Percentiles rank a stretch among this genome's conserved stretches.
These are phyloP conservation scores for Fusarium transvaalense DNA, from an alignment of 2,329 filamentous ascomycete genomes.

Conservation along the genomic window DNA sequence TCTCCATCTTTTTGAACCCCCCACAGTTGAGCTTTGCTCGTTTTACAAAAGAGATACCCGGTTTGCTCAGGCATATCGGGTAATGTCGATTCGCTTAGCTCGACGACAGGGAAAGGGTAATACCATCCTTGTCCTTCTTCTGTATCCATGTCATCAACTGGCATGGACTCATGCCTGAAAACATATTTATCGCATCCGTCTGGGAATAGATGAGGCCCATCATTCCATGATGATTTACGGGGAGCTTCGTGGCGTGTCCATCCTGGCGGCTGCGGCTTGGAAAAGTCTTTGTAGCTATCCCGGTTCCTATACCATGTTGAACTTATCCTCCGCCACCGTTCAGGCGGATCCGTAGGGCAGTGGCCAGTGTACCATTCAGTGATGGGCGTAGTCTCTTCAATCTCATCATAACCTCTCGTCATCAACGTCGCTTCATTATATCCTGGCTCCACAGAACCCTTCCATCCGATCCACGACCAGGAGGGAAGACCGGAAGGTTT, in stretches of 20 bases:
- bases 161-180: background rate
- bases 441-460: background rate
- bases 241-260: conserved; percentile 15
- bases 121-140: background rate
- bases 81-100: conserved; percentile 6
- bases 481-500: conserved; percentile 7
- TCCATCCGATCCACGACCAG: conserved; percentile 31
- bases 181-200: conserved; percentile 10
- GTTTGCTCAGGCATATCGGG: conserved; percentile 30
- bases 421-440: background rate
- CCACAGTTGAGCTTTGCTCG: background rate
- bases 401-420: rapidly evolving
- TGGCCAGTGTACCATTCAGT: conserved; percentile 19
- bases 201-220: background rate
- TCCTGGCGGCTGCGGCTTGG: background rate
- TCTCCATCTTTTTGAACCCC: background rate
- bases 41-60: conserved; percentile 18
- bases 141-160: too few species aligned
- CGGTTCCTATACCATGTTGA: conserved; percentile 18
- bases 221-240: background rate
- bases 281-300: conserved; percentile 2
- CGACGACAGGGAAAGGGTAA: conserved; percentile 11
- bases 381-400: conserved; percentile 6
- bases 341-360: background rate
- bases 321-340: conserved; percentile 2